Evolutionary conservation across 2,329 filamentous ascomycete genomes (phyloP).

Genomic region (Dissoconium aciculare): DNA sequence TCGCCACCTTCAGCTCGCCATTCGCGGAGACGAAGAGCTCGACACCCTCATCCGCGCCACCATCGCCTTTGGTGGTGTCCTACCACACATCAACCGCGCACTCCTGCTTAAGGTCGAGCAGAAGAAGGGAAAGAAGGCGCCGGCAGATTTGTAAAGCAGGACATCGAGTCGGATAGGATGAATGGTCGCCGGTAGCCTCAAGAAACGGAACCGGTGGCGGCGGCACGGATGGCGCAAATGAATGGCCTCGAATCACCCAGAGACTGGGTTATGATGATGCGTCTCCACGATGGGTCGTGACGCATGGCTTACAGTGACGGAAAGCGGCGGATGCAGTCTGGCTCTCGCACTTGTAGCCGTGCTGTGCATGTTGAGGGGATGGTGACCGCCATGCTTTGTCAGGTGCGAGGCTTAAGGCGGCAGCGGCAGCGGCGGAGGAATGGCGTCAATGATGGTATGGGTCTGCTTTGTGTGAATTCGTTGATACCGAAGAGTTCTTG

Average conservation of each 20-base stretch:
- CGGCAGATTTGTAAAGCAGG: constrained; percentile 24
- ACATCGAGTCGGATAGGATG: constrained; percentile 2
- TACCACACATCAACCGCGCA: constrained; percentile 97
- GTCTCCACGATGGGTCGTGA: constrained; percentile 3
- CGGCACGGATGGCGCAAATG: too few species aligned
- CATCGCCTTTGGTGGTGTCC: constrained; percentile 94
- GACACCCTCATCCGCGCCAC: constrained; percentile 95
- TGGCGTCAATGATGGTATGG: too few species aligned
- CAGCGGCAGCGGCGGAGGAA: too few species aligned
- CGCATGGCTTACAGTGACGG: too few species aligned
- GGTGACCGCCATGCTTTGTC: too few species aligned
- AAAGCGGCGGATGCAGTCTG: too few species aligned
- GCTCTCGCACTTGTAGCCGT: too few species aligned
- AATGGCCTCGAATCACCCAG: neutral
- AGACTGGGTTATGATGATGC: constrained; percentile 1
- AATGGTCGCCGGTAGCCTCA: constrained; percentile 1
- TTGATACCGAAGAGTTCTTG: too few species aligned
- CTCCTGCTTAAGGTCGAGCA: constrained; percentile 90
- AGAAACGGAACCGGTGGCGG: constrained; percentile 3
- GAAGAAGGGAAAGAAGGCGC: constrained; percentile 71
- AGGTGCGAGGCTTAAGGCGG: too few species aligned
- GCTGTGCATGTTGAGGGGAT: too few species aligned
- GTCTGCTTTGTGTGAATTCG: too few species aligned
- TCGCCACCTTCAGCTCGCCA: constrained; percentile 95
- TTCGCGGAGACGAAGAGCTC: constrained; percentile 84